Conservation (phyloP, 1,284 basidiomycete species). For the Rhodotorula sp. region DNA sequence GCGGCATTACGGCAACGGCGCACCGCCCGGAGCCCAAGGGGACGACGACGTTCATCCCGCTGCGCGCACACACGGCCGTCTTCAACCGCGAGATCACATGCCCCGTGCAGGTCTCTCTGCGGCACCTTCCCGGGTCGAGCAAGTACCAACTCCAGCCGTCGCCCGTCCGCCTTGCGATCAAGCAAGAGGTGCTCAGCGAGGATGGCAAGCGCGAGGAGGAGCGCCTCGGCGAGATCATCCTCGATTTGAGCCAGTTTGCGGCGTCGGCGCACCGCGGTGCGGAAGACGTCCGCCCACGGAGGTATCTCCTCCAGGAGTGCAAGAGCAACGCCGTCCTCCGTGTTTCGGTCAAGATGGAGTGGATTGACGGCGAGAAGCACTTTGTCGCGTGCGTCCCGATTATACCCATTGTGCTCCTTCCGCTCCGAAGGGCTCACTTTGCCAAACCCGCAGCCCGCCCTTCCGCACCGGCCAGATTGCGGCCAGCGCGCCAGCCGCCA, state of each 20-base stretch:
- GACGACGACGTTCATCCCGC: slow-evolving; percentile 31
- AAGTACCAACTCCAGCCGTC: slow-evolving; percentile 38
- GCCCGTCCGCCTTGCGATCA: slow-evolving; percentile 37
- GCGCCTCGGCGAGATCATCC: slow-evolving; percentile 40
- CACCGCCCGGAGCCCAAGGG: slow-evolving; percentile 42
- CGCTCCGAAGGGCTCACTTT: background rate
- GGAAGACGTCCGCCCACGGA: slow-evolving; percentile 17
- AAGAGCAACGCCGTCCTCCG: slow-evolving; percentile 45
- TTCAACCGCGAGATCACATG: slow-evolving; percentile 43
- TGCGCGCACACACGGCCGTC: slow-evolving; percentile 36
- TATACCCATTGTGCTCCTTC: background rate
- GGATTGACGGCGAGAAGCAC: slow-evolving; percentile 39
- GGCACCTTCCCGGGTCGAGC: slow-evolving; percentile 2
- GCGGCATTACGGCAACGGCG: background rate
- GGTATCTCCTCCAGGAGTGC: slow-evolving; percentile 44
- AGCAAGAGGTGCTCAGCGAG: slow-evolving; percentile 38
- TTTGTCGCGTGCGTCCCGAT: slow-evolving; percentile 38
- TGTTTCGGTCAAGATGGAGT: slow-evolving; percentile 45
- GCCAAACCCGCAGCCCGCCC: slow-evolving; percentile 7
- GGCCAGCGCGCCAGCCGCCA: background rate
- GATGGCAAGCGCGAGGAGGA: slow-evolving; percentile 39
- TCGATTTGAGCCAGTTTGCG: slow-evolving; percentile 46
- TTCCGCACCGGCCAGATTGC: slow-evolving; percentile 26
- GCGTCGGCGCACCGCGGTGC: background rate
- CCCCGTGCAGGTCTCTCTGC: slow-evolving; percentile 42